A percentile compares a stretch with the other conserved stretches of the same genome.
phyloP scores from a whole-genome alignment of 805 yeast genomes.

The Yarrowia sp. region DNA sequence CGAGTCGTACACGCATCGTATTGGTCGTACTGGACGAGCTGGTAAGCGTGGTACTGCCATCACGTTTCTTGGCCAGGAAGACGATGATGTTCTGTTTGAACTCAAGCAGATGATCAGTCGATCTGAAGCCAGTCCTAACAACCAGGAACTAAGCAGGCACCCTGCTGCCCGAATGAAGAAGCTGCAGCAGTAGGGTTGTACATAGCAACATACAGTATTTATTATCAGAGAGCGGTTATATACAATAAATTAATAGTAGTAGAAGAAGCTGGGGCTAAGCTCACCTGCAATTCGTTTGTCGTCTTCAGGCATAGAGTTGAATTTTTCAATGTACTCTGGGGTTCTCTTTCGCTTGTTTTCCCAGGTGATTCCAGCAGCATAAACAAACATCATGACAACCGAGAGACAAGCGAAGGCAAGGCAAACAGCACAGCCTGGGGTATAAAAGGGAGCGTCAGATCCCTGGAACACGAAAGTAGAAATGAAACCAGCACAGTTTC shows the following conservation, averaged over 20 bases:
- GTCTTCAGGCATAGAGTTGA: conserved; percentile 17
- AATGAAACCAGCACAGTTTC: conserved; percentile 75
- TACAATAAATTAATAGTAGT: conserved; percentile 12
- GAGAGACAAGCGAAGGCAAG: conserved; percentile 56
- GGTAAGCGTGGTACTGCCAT: conserved; percentile 80
- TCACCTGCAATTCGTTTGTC: conserved; percentile 48
- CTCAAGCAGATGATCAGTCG: conserved; percentile 58
- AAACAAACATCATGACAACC: conserved; percentile 44
- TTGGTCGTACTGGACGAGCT: conserved; percentile 97
- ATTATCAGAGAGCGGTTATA: not conserved
- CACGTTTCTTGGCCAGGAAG: conserved; percentile 71
- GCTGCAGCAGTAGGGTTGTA: not conserved
- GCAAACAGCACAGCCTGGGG: conserved; percentile 60
- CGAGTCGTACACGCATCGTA: conserved; percentile 88
- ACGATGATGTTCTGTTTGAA: conserved; percentile 59
- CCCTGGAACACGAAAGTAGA: conserved; percentile 64
- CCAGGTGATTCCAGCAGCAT: conserved; percentile 48
- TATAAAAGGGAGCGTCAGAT: conserved; percentile 64
- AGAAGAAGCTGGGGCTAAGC: conserved; percentile 45
- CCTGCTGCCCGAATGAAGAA: conserved; percentile 40
- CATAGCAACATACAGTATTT: not conserved
- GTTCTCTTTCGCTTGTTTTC: conserved; percentile 46
- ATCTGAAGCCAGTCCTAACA: conserved; percentile 52
- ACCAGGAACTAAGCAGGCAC: conserved; percentile 51
- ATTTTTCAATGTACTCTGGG: conserved; percentile 40